Evolutionary conservation across 768 basidiomycete genomes (phyloP).

Genomic region (Agrocybe pediades): DNA sequence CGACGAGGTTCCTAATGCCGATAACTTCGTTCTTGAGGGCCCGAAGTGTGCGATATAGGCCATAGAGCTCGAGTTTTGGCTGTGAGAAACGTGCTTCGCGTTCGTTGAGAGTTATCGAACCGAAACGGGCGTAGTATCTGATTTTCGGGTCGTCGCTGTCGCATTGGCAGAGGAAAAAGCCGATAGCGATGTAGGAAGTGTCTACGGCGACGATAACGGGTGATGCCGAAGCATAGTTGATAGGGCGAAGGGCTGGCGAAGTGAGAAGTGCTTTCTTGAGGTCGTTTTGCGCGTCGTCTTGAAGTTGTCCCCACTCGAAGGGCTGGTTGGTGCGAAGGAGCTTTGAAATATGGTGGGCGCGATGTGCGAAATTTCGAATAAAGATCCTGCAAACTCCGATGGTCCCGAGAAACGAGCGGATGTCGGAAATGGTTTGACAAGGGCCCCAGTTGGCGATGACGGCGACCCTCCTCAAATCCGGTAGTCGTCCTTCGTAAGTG

Average conservation of each 20-base stretch:
- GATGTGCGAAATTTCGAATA: conserved; percentile 22
- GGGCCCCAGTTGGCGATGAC: conserved; percentile 27
- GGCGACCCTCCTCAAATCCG: conserved; percentile 18
- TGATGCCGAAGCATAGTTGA: conserved; percentile 23
- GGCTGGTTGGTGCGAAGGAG: conserved; percentile 20
- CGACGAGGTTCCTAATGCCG: too few relatives aligned
- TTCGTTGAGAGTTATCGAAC: conserved; percentile 34
- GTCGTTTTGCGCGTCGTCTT: conserved; percentile 13
- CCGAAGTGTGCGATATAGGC: too few relatives aligned
- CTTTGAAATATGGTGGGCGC: neutral
- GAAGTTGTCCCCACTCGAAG: conserved; percentile 30
- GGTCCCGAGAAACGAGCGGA: conserved; percentile 31
- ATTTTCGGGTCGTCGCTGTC: conserved; percentile 16
- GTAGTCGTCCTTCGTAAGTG: conserved; percentile 24
- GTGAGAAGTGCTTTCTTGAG: conserved; percentile 27
- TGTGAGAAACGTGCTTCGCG: conserved; percentile 35
- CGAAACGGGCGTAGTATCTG: conserved; percentile 31
- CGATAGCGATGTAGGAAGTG: conserved; percentile 28
- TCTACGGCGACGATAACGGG: conserved; percentile 34
- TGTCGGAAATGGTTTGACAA: conserved; percentile 20
- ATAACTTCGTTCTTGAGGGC: too few relatives aligned
- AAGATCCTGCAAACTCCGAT: conserved; percentile 25
- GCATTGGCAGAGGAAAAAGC: conserved; percentile 19
- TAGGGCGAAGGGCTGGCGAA: conserved; percentile 25
- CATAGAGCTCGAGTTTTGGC: conserved; percentile 34